Percentiles rank a stretch among this genome's conserved stretches.
These are phyloP conservation scores for Pyropia haitanensis DNA, from an alignment of 23 red algal genomes.

Conservation along the genomic window DNA sequence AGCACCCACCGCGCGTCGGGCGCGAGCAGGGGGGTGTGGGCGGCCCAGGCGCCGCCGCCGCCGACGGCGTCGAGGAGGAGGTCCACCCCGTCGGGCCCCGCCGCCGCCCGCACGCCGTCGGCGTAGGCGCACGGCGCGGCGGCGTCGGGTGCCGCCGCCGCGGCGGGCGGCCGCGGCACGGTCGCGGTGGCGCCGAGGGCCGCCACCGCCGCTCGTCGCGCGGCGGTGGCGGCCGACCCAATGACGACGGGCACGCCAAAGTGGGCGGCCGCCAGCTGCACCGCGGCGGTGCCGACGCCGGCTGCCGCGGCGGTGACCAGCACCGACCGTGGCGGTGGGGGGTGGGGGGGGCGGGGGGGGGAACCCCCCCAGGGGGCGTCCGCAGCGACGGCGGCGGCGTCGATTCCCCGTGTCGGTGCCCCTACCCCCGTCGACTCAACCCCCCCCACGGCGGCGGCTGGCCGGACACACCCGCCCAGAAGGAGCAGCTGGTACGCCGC, in stretches of 20 bases:
- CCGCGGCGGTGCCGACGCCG: slow-evolving; percentile 71
- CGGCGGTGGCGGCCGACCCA: slow-evolving; percentile 38
- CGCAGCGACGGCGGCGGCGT: background rate
- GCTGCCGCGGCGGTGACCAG: slow-evolving; percentile 74
- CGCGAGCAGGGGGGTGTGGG: slow-evolving; percentile 39
- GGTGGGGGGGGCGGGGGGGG: too few species aligned
- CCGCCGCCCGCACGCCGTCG: slow-evolving; percentile 21
- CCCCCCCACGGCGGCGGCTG: too few species aligned
- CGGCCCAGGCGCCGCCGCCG: slow-evolving; percentile 9
- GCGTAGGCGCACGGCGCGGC: slow-evolving; percentile 23
- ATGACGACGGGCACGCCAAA: slow-evolving; percentile 42
- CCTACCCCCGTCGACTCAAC: too few species aligned
- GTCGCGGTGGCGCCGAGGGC: slow-evolving; percentile 49
- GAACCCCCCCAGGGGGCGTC: background rate
- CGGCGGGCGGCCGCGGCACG: slow-evolving; percentile 32
- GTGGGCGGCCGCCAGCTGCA: slow-evolving; percentile 54
- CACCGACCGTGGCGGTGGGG: slow-evolving; percentile 35
- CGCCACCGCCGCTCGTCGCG: slow-evolving; percentile 41
- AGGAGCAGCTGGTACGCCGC: slow-evolving; percentile 79
- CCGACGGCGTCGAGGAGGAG: slow-evolving; percentile 84
- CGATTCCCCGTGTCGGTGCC: too few species aligned
- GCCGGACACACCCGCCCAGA: slow-evolving; percentile 10
- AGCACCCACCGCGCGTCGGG: slow-evolving; percentile 77
- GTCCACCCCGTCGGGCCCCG: slow-evolving; percentile 46
- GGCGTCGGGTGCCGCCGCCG: slow-evolving; percentile 28